Base-by-base conservation (phyloP, 2,329 filamentous ascomycete species). In the Aspergillus versicolor region DNA sequence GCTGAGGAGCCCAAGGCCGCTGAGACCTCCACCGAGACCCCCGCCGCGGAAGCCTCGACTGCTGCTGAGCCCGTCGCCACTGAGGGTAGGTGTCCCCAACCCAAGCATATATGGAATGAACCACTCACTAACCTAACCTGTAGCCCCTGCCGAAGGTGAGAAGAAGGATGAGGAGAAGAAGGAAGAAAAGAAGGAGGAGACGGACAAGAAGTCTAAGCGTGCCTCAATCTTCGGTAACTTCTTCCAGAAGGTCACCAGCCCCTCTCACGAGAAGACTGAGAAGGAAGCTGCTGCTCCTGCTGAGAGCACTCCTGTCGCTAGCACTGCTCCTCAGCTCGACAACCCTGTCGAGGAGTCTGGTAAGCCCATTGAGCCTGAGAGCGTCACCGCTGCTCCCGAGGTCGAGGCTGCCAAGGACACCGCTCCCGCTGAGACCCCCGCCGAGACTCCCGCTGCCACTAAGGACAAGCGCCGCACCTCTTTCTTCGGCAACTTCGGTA, bases 211-310 rank as follows among this genome's bases (percentile, higher is more conserved):
- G 77, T 64, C 77, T 76, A 96, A 95, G 89, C 90, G 91, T 75
- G 86, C 87, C 77, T 94, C 90, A 64, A 88, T 92, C 69, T 95
- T 95, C 77, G 86, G 85, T 67, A 87, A 86, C 70, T 86, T 90
- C 72, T 84, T 82, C 77, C 89, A 91, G 84, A 93, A 93, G 82
- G 74, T 78, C 49, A 68, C 70, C 60, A 78, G 73, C 71, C 76
- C 77, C 32, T 70, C 71, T 54, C 70, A 74, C 45, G 76, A 79
- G 70, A 79, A 79, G 69, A 69, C 73, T 13, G 76, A 80, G 66
- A 78, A 78, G 66, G 78, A 82, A 60, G 72, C 70, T 45, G 75
- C 80, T 65, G 77, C 81, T 52, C 75, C 78, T 43, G 71, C 77
- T 48, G 79, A 81, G 67, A 70, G 73, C 57, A 70, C 75, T 5